Evolutionary conservation across 768 basidiomycete genomes (phyloP), one percentile per base, ranked within the genome.

Genomic region (Rhizopogon salebrosus): DNA sequence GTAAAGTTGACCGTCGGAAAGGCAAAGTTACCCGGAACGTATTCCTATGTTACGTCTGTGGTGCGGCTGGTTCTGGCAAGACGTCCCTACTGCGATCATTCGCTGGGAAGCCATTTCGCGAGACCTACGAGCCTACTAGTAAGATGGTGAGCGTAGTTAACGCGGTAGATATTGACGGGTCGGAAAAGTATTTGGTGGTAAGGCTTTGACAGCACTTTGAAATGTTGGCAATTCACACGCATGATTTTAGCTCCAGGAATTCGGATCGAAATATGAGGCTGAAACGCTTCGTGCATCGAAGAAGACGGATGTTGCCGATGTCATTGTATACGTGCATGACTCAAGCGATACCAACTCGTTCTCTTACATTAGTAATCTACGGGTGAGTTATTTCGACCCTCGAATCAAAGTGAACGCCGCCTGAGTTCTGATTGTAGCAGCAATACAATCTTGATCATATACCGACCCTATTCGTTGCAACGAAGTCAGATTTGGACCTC

Each of bases 281-380:
- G 95, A 98, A 68, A 86, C 83, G 9, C 72, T 98, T 52, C 82
- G 94, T 55, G 92, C 87, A 67, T 77, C 84, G 36, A 95, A 92
- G 75, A 97, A 94, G 73, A 84, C 86, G 29, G 95, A 97, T 66
- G 72, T 90, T 41, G 92, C 91, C 18, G 95, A 99, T 70, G 91
- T 98, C 38, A 89, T 98, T 55, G 80, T 95, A 57, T 98, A 95
- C 65, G 93, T 98, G 29, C 85, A 98, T 63, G 95, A 99, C 70
- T 98, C 95, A 42, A 94, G 92, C 64, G 95, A 99, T 66, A 98
- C 95, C 37, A 98, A 99, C 71, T 97, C 93, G 9, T 99, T 99
- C 68, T 95, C 92, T 42, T 97, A 98, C 71, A 93, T 99, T 67
- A 95, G 92, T 61, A 97, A 95, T 72, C 74, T 98, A 62, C 82